Conservation (phyloP, 1,284 basidiomycete species). For the Ceraceosorus bombacis region DNA sequence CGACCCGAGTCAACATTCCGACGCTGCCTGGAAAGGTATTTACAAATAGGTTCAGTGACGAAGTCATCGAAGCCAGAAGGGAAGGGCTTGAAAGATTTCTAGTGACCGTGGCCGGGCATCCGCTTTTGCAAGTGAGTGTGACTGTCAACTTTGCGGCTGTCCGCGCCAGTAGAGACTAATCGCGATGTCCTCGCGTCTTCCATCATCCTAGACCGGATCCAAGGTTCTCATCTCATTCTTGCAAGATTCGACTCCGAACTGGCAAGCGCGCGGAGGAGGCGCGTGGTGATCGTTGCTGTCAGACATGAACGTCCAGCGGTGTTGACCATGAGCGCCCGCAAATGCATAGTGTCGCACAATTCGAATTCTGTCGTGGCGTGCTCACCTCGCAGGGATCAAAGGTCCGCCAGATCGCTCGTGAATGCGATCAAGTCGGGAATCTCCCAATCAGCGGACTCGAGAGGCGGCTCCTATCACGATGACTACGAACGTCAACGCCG, state of each 20-base stretch:
- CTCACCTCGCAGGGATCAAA: no score
- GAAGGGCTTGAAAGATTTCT: conserved; percentile 93
- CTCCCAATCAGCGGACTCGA: no score
- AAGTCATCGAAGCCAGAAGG: conserved; percentile 83
- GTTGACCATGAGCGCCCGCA: no score
- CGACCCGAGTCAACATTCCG: conserved; percentile 92
- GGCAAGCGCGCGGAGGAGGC: not conserved
- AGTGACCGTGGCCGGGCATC: conserved; percentile 93
- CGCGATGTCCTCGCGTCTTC: not conserved
- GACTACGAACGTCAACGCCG: no score
- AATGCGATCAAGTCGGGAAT: no score
- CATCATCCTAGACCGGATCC: not conserved
- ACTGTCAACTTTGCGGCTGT: not conserved
- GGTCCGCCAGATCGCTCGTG: no score
- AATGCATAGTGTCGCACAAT: no score
- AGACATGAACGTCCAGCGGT: no score
- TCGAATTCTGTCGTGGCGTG: no score
- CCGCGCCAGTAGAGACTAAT: not conserved
- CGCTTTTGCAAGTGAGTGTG: conserved; percentile 71
- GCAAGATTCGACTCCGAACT: not conserved
- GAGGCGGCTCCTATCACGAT: no score
- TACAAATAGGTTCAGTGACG: conserved; percentile 76
- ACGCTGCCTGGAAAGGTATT: conserved; percentile 80
- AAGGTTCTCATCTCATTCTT: not conserved
- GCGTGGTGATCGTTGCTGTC: no score